A percentile compares a stretch with the other conserved stretches of the same genome.
Evolutionary conservation across 805 yeast species (phyloP).

Genomic region (Cyberlindnera maritima): DNA sequence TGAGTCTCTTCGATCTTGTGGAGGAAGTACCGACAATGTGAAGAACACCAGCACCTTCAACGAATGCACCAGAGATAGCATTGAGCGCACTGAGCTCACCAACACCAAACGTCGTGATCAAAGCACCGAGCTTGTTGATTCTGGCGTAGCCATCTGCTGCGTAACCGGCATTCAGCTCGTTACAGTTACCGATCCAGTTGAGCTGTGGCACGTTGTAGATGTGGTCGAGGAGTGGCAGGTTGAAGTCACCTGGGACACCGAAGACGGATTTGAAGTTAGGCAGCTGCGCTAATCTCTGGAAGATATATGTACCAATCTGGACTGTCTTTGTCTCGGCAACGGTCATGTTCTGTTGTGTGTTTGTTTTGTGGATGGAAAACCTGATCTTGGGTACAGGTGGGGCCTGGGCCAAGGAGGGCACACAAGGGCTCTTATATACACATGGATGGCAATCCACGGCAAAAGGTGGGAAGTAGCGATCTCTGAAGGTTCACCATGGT

Average conservation of each 20-base stretch:
- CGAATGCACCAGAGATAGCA: slow-evolving; percentile 79
- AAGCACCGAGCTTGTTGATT: slow-evolving; percentile 34
- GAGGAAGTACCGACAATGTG: slow-evolving; percentile 84
- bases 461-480: neutral
- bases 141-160: slow-evolving; percentile 89
- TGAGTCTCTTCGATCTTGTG: slow-evolving; percentile 30
- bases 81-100: slow-evolving; percentile 86
- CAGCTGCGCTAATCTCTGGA: slow-evolving; percentile 52
- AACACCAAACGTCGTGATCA: slow-evolving; percentile 72
- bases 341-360: slow-evolving; percentile 14
- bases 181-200: slow-evolving; percentile 80
- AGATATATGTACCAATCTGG: slow-evolving; percentile 63
- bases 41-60: slow-evolving; percentile 77
- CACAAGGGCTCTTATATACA: too few relatives aligned
- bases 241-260: slow-evolving; percentile 78
- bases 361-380: neutral
- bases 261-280: slow-evolving; percentile 55
- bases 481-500: too few relatives aligned
- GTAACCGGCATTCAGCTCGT: slow-evolving; percentile 87
- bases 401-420: too few relatives aligned
- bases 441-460: neutral
- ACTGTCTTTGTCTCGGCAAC: slow-evolving; percentile 21
- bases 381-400: too few relatives aligned
- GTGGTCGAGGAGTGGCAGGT: slow-evolving; percentile 63
- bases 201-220: slow-evolving; percentile 48